Evolutionary conservation across 2,329 filamentous ascomycete genomes (phyloP).

Genomic region (Fusarium marasasianum): DNA sequence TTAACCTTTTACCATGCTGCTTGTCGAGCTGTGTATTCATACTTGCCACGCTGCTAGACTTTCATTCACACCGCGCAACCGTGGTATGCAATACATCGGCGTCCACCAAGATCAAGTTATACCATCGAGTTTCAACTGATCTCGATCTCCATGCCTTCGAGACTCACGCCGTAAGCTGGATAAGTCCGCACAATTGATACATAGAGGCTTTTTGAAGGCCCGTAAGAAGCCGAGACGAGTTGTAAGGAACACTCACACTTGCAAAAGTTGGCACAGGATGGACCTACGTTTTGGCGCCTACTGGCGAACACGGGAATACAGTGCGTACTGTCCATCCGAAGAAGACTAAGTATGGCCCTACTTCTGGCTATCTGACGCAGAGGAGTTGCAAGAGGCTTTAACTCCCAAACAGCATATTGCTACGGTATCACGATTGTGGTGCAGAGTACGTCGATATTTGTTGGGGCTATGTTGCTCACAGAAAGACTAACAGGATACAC

Average conservation of each 20-base stretch:
- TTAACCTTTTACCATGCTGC: neutral
- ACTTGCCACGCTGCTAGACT: neutral
- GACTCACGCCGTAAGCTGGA: neutral
- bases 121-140: neutral
- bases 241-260: neutral
- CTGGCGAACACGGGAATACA: neutral
- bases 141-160: too few species aligned
- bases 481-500: too few species aligned
- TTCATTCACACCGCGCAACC: too few species aligned
- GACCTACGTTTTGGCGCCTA: accelerated
- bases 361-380: too few species aligned
- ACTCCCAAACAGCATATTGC: neutral
- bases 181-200: neutral
- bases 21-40: neutral
- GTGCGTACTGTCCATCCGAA: too few species aligned
- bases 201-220: neutral
- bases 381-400: neutral
- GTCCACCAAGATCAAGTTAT: too few species aligned
- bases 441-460: neutral
- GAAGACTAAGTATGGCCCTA: accelerated
- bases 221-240: neutral
- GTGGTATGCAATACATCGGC: neutral
- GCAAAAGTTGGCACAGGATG: neutral
- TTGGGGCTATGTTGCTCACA: neutral
- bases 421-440: neutral